These are phyloP conservation scores for Hyparrhenia diplandra DNA, from an alignment of 176 grass and related monocot genomes.

Conservation along the genomic window DNA sequence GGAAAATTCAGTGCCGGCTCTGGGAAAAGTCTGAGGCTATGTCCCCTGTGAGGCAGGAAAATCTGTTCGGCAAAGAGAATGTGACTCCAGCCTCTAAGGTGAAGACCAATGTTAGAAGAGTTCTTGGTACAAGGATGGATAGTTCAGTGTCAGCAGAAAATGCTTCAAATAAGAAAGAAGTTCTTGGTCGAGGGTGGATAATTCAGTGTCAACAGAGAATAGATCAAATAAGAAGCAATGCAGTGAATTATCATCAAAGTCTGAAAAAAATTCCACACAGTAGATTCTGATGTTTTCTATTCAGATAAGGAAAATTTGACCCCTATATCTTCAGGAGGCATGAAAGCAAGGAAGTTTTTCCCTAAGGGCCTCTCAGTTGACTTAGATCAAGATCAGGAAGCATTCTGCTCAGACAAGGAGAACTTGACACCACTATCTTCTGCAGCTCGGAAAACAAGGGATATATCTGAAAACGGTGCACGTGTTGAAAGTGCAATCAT, in stretches of 20 bases:
- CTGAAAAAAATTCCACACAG: conserved; percentile 19
- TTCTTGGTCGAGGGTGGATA: conserved; percentile 47
- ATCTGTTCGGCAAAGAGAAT: conserved; percentile 54
- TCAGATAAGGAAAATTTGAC: conserved; percentile 91
- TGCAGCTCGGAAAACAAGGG: no score
- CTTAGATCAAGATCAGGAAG: no score
- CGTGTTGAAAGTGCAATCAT: no score
- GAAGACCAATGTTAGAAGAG: conserved; percentile 31
- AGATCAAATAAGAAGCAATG: conserved; percentile 19
- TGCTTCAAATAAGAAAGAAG: conserved; percentile 29
- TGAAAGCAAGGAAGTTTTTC: conserved; percentile 40
- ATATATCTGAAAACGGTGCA: no score
- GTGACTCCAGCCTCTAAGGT: conserved; percentile 36
- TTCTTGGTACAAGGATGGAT: conserved; percentile 52
- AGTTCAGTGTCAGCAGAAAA: conserved; percentile 10
- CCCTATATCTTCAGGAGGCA: conserved; percentile 37
- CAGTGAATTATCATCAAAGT: conserved; percentile 28
- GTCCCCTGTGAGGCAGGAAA: conserved; percentile 32
- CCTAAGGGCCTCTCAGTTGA: conserved; percentile 2
- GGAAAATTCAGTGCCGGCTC: conserved; percentile 21
- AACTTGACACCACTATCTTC: no score
- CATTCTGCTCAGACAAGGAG: no score
- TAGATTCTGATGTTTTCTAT: conserved; percentile 50
- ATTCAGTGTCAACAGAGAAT: conserved; percentile 1
- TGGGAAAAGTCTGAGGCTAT: conserved; percentile 18